phyloP scores from a whole-genome alignment of 2,329 filamentous ascomycete genomes.

The Graphiopsis chlorocephala region DNA sequence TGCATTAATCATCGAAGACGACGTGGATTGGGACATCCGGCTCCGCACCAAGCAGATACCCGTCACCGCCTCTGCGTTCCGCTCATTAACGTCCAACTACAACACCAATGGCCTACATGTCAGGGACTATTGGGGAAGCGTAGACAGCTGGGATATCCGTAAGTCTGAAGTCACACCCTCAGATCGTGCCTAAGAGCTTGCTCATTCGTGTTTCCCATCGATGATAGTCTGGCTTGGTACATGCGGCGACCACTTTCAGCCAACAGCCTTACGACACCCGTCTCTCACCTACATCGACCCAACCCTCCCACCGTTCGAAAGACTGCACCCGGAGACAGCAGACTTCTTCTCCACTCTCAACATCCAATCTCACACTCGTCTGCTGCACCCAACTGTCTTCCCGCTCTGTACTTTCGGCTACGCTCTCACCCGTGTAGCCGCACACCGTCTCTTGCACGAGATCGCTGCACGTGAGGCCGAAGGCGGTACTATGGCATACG shows the following conservation, averaged over 20 bases:
- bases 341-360: conserved; percentile 36
- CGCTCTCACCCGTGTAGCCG: conserved; percentile 40
- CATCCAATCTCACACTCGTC: conserved; percentile 37
- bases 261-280: conserved; percentile 32
- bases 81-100: conserved; percentile 28
- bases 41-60: conserved; percentile 44
- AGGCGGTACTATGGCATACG: conserved; percentile 38
- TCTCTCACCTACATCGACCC: conserved; percentile 35
- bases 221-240: conserved; percentile 38
- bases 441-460: conserved; percentile 34
- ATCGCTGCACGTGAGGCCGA: conserved; percentile 34
- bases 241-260: conserved; percentile 41
- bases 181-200: not conserved
- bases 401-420: conserved; percentile 48
- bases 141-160: conserved; percentile 37
- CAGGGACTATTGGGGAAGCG: conserved; percentile 39
- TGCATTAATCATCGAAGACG: conserved; percentile 45
- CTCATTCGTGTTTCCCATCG: not conserved
- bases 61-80: conserved; percentile 40
- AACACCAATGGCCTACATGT: not conserved
- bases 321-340: conserved; percentile 40
- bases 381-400: conserved; percentile 42
- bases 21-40: conserved; percentile 47
- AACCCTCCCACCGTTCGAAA: conserved; percentile 35
- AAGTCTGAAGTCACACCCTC: not conserved